Evolutionary conservation across 768 basidiomycete species (phyloP).

Genomic region (Hortiboletus campestris): DNA sequence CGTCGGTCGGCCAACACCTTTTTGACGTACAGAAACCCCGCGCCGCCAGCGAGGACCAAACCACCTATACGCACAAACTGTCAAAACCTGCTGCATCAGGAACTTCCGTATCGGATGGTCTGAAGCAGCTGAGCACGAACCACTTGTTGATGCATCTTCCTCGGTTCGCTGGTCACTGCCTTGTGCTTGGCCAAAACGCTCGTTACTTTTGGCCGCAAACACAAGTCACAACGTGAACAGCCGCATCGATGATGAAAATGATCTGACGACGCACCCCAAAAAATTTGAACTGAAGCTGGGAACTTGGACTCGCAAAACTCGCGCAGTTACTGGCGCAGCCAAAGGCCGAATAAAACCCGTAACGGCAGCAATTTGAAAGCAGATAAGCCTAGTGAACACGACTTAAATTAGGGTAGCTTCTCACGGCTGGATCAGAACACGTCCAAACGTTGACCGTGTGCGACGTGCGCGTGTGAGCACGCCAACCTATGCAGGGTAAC

Average conservation of each 20-base stretch:
- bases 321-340: not conserved
- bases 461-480: not conserved
- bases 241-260: slow-evolving; percentile 1
- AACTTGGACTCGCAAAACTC: not conserved
- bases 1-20: slow-evolving; percentile 27
- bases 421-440: slow-evolving; percentile 7
- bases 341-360: slow-evolving; percentile 3
- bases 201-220: not conserved
- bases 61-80: slow-evolving; percentile 28
- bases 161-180: not conserved
- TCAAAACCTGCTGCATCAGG: not conserved
- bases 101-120: not conserved
- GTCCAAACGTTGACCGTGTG: not conserved
- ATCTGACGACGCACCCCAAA: slow-evolving; percentile 9
- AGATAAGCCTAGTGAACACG: not conserved
- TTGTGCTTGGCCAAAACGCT: not conserved
- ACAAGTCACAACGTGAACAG: not conserved
- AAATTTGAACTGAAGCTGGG: slow-evolving; percentile 12
- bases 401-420: slow-evolving; percentile 7
- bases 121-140: slow-evolving; percentile 9
- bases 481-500: not conserved
- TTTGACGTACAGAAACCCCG: slow-evolving; percentile 32
- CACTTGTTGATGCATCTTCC: slow-evolving; percentile 17
- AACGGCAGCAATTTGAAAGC: slow-evolving; percentile 3
- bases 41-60: slow-evolving; percentile 29